phyloP scores from a whole-genome alignment of 176 grass and related monocot species.

The Eragrostis curvula region DNA sequence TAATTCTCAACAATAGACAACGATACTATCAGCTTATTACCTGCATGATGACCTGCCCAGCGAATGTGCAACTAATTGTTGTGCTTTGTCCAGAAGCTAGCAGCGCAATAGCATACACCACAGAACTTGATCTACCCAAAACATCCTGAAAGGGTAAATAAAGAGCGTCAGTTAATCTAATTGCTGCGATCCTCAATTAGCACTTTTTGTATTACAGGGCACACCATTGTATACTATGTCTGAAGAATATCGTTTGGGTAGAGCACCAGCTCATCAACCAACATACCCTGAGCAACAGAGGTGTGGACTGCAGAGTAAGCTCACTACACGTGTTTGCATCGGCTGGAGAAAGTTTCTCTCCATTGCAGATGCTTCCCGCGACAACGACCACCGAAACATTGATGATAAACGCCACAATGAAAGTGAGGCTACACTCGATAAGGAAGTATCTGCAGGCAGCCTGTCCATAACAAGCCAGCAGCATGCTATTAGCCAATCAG shows the following conservation, averaged over 20 bases:
- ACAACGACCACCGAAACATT: conserved; percentile 60
- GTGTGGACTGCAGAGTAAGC: conserved; percentile 60
- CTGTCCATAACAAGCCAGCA: conserved; percentile 37
- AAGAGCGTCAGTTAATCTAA: not conserved
- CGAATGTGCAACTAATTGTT: conserved; percentile 85
- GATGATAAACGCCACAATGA: conserved; percentile 71
- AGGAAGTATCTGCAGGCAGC: conserved; percentile 68
- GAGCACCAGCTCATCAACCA: too few species aligned
- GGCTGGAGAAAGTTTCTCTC: conserved; percentile 24
- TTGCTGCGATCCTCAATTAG: not conserved
- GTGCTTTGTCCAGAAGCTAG: conserved; percentile 93
- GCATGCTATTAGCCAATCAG: not conserved
- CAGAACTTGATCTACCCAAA: conserved; percentile 67
- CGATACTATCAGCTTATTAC: conserved; percentile 2
- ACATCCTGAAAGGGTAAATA: conserved; percentile 50
- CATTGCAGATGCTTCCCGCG: conserved; percentile 43
- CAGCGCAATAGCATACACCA: conserved; percentile 73
- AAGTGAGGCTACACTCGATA: conserved; percentile 50
- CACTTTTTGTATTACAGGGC: not conserved
- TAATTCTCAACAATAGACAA: not conserved
- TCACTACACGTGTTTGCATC: conserved; percentile 44
- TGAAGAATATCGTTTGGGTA: not conserved
- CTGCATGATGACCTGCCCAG: conserved; percentile 90
- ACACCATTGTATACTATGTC: not conserved
- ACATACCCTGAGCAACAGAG: conserved; percentile 59